These are phyloP conservation scores for Xylogone sp. DNA, from an alignment of 2,329 filamentous ascomycete species.

Conservation along the genomic window DNA sequence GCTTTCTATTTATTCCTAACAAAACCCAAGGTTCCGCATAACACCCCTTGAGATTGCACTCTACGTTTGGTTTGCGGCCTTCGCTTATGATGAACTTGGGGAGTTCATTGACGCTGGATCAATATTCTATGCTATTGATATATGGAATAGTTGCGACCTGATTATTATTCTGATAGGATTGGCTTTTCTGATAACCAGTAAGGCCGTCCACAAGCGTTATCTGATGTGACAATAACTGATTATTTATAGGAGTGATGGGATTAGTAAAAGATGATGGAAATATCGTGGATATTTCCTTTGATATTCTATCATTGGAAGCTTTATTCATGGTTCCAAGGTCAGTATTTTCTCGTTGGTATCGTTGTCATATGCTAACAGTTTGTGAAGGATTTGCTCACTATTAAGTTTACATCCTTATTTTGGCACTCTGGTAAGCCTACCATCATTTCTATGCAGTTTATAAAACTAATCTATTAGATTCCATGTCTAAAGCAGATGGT, in stretches of 20 bases:
- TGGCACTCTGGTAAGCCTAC: conserved; percentile 59
- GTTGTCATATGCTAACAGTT: conserved; percentile 6
- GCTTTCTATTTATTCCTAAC: conserved; percentile 1
- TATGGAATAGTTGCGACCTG: conserved; percentile 74
- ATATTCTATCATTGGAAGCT: conserved; percentile 84
- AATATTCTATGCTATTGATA: conserved; percentile 78
- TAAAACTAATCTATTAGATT: conserved; percentile 43
- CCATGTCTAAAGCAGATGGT: conserved; percentile 92
- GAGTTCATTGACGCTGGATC: conserved; percentile 84
- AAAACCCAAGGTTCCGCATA: conserved; percentile 43
- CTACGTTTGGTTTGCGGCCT: conserved; percentile 83
- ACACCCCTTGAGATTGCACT: conserved; percentile 68
- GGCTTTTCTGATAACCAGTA: conserved; percentile 68
- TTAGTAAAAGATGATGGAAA: conserved; percentile 53
- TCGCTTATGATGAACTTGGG: conserved; percentile 82
- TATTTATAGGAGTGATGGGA: conserved; percentile 57
- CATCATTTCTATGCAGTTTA: background rate
- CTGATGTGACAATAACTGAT: conserved; percentile 3
- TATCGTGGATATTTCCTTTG: conserved; percentile 77
- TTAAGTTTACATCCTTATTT: conserved; percentile 87
- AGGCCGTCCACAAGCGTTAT: conserved; percentile 30
- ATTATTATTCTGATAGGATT: conserved; percentile 71
- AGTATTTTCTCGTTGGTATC: conserved; percentile 7
- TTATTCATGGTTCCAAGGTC: conserved; percentile 79
- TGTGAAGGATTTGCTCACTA: conserved; percentile 71